A percentile compares a stretch with the other conserved stretches of the same genome.
Evolutionary conservation across 148 eudicot genomes (phyloP).

Genomic region (Vaccinium macrocarpon): DNA sequence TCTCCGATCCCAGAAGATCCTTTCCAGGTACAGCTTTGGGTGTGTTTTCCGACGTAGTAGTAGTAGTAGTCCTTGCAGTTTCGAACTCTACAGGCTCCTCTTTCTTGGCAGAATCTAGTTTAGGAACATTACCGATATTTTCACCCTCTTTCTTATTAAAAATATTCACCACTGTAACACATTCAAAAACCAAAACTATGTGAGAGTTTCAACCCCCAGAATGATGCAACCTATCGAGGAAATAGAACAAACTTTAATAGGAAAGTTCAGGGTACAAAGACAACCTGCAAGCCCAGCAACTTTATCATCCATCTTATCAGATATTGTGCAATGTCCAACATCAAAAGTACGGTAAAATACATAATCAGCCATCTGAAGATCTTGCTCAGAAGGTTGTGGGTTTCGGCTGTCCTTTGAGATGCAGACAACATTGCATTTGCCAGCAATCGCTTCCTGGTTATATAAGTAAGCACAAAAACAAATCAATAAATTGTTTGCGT

Average conservation of each 20-base stretch:
- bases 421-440: constrained; percentile 77
- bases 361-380: constrained; percentile 52
- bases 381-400: constrained; percentile 60
- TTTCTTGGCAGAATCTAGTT: constrained; percentile 24
- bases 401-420: constrained; percentile 64
- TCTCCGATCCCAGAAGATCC: constrained; percentile 15
- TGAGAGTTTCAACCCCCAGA: constrained; percentile 21
- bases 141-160: constrained; percentile 53
- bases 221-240: background rate
- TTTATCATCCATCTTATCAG: constrained; percentile 52
- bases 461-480: background rate
- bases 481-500: background rate
- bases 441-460: constrained; percentile 74
- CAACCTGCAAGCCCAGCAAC: constrained; percentile 54
- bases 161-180: constrained; percentile 59
- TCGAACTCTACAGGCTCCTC: constrained; percentile 27
- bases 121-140: constrained; percentile 17
- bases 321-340: constrained; percentile 45
- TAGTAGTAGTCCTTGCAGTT: background rate
- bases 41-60: background rate
- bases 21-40: constrained; percentile 7
- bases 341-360: constrained; percentile 79
- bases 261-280: constrained; percentile 16
- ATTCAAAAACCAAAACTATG: constrained; percentile 25
- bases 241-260: constrained; percentile 24